Evolutionary conservation across 140 eudicot species (phyloP), one percentile per base, ranked within the genome.

Genomic region (Senecio squalidus): DNA sequence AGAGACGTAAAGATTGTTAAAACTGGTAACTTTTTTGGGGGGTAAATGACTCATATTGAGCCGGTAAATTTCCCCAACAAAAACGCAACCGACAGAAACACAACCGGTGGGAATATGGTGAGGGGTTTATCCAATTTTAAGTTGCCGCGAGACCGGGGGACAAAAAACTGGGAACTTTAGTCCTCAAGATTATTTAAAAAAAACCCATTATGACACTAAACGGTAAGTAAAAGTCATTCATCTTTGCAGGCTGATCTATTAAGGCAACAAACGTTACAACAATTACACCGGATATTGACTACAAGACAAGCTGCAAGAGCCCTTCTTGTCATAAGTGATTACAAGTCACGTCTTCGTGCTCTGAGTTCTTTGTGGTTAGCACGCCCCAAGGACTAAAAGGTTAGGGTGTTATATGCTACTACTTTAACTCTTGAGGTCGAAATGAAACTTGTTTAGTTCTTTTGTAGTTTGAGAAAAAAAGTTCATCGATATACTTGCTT

Each of bases 231-330:
- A n/a, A n/a, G n/a, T n/a, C n/a, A n/a, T n/a, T n/a, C n/a, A 10
- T 55, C 10, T 60, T 46, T 52, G 29, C 55, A 88, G 96, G 96
- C 94, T 5, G 96, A 88, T 60, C 86, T 88, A 55, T 56, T 88
- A 69, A 81, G 96, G 66, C 94, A 81, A 60, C 96, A 84, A 70
- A 84, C 94, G 1, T 55, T 88, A 55, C 96, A 88, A 54, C 94
- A 84, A 69, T 36, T 88, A 75, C 94, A 79, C 62, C 74, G 90
- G 55, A 88, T 88, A 52, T 69, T 88, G 81, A 84, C 94, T 2
- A 84, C 94, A 34, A 74, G 90, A 23, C 96, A 88, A 78, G 84
- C 90, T 43, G 90, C 96, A 10, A 86, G 90, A 28, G 96, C 96
- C 0, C 87, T 88, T 62, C 82, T 88, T 47, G 94, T 76, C 52